Evolutionary conservation across 2,329 filamentous ascomycete genomes (phyloP).

Genomic region (Knufia fluminis): DNA sequence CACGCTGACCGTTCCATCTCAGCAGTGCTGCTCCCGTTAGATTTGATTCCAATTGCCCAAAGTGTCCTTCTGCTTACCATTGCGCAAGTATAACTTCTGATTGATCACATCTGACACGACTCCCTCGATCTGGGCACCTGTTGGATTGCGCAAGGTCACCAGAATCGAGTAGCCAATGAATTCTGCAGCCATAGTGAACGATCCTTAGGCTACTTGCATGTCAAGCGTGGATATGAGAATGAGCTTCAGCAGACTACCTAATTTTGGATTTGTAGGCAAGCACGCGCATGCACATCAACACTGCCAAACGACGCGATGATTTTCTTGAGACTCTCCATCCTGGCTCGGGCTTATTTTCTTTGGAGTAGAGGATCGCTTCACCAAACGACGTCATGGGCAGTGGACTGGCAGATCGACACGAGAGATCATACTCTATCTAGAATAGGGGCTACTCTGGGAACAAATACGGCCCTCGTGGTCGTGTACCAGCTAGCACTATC

Average conservation of each 20-base stretch:
- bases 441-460: too few relatives aligned
- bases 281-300: background rate
- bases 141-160: conserved; percentile 60
- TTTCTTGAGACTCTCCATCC: background rate
- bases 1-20: conserved; percentile 43
- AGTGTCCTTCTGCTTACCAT: conserved; percentile 47
- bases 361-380: background rate
- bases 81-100: conserved; percentile 58
- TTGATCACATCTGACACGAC: conserved; percentile 62
- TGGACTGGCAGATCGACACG: background rate
- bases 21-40: conserved; percentile 35
- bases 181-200: conserved; percentile 50
- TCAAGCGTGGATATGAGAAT: background rate
- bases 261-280: conserved; percentile 2
- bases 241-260: background rate
- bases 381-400: conserved; percentile 3
- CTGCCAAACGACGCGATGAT: background rate
- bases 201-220: conserved; percentile 6
- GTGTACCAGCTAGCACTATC: background rate
- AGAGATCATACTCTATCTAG: background rate
- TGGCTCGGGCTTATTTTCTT: background rate
- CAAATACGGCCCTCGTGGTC: background rate
- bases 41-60: conserved; percentile 31
- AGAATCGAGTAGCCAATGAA: conserved; percentile 70
- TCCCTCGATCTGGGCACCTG: conserved; percentile 57